These are phyloP conservation scores for Acer negundo DNA, from an alignment of 345 rosid species.

Conservation along the genomic window DNA sequence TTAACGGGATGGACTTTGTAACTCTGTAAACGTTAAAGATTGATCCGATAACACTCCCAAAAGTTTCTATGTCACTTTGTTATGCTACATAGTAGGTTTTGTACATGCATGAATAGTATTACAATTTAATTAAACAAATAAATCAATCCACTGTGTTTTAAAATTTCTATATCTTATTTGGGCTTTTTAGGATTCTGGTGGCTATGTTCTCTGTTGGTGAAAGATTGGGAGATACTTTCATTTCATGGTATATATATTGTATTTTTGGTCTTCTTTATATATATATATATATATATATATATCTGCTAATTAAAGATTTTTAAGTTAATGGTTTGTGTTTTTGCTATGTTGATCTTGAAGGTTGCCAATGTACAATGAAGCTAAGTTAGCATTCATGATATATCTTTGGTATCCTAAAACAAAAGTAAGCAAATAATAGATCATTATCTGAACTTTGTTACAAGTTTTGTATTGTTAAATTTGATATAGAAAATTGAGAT, in stretches of 20 bases:
- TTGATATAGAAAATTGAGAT: no score
- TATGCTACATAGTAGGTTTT: no score
- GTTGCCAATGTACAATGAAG: slow-evolving; percentile 84
- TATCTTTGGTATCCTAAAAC: slow-evolving; percentile 84
- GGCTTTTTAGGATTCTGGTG: slow-evolving; percentile 68
- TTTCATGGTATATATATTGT: slow-evolving; percentile 55
- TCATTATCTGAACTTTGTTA: background rate
- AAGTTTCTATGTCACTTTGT: no score
- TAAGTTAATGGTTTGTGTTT: background rate
- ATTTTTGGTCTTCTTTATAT: background rate
- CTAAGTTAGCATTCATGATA: slow-evolving; percentile 71
- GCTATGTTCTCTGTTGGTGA: slow-evolving; percentile 67
- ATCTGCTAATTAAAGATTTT: background rate
- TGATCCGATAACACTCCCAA: no score
- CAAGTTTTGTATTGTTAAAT: background rate
- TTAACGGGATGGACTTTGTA: no score
- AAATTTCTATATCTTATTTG: background rate
- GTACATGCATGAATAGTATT: background rate
- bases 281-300: no score
- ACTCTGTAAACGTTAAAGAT: no score
- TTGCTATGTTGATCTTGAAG: slow-evolving; percentile 39
- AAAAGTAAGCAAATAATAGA: slow-evolving; percentile 41
- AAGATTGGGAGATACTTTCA: slow-evolving; percentile 66
- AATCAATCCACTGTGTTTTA: background rate
- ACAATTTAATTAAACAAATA: background rate